Percentiles rank a stretch among this genome's conserved stretches.
Evolutionary conservation across 169 alveolate genomes (phyloP).

Genomic region (Plasmodium sp.): DNA sequence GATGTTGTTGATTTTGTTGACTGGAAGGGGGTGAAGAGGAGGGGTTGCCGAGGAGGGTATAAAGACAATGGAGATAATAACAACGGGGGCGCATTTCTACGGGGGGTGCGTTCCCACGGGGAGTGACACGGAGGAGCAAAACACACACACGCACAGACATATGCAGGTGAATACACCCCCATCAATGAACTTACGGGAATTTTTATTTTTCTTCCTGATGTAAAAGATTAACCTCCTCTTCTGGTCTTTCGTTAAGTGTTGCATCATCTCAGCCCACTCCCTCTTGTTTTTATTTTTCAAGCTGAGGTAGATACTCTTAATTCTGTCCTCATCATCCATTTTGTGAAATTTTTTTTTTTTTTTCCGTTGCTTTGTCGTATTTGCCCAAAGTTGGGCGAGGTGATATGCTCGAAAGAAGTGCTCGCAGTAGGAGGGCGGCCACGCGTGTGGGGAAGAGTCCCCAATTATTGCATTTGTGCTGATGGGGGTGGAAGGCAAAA

Average conservation of each 20-base stretch:
- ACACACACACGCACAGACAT: neutral
- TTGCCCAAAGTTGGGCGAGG: neutral
- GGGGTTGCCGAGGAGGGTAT: too few relatives aligned
- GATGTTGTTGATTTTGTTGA: slow-evolving; percentile 62
- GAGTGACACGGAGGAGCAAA: neutral
- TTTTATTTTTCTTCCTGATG: slow-evolving; percentile 65
- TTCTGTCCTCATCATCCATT: slow-evolving; percentile 70
- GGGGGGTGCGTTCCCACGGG: neutral
- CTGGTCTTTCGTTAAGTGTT: slow-evolving; percentile 67
- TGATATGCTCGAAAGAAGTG: neutral
- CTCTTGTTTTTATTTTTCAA: slow-evolving; percentile 55
- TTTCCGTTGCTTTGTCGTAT: neutral
- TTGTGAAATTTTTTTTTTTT: neutral
- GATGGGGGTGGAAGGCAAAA: neutral
- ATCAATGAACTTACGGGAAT: slow-evolving; percentile 47
- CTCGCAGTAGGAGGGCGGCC: neutral
- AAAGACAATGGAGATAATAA: neutral
- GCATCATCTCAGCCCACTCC: slow-evolving; percentile 74
- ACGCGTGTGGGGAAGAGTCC: neutral
- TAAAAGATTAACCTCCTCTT: slow-evolving; percentile 54
- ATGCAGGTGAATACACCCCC: neutral
- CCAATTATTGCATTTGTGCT: neutral
- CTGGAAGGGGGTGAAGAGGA: neutral
- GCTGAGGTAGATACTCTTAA: slow-evolving; percentile 49
- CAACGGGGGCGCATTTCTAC: neutral